These are phyloP conservation scores for Beauveria scarabaeidicola DNA, from an alignment of 2,329 filamentous ascomycete species.

Conservation along the genomic window DNA sequence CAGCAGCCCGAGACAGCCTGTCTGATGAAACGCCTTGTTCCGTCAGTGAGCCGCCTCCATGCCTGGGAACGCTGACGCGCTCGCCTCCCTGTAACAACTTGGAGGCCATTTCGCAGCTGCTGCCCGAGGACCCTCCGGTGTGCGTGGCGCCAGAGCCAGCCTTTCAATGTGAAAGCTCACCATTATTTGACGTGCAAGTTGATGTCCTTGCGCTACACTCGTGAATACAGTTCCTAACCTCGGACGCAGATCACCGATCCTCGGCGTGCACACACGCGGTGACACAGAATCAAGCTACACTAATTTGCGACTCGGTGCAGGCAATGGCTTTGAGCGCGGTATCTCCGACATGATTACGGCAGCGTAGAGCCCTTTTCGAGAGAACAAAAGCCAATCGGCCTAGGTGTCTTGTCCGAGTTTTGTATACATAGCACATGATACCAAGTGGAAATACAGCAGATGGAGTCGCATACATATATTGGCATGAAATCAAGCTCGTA, in stretches of 20 bases:
- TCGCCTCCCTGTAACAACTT: constrained; percentile 3
- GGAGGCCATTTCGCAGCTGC: neutral
- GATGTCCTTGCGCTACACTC: neutral
- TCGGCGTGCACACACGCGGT: neutral
- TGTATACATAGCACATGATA: constrained; percentile 6
- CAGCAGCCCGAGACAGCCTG: neutral
- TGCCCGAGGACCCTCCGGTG: neutral
- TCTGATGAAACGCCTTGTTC: neutral
- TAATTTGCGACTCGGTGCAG: neutral
- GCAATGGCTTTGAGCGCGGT: constrained; percentile 1
- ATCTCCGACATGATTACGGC: constrained; percentile 6
- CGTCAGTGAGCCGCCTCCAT: neutral
- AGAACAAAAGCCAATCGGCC: neutral
- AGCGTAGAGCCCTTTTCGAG: neutral
- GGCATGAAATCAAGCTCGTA: too few relatives aligned
- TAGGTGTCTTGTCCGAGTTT: constrained; percentile 1
- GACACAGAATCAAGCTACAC: constrained; percentile 3
- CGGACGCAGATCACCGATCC: neutral
- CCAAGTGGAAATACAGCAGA: neutral
- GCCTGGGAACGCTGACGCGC: neutral
- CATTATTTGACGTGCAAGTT: neutral
- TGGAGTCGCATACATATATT: neutral
- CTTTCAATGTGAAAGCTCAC: neutral
- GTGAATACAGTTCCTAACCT: neutral
- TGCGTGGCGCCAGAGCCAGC: neutral